Base-by-base conservation (phyloP, 2,329 filamentous ascomycete genomes). In the Tothia fuscella region DNA sequence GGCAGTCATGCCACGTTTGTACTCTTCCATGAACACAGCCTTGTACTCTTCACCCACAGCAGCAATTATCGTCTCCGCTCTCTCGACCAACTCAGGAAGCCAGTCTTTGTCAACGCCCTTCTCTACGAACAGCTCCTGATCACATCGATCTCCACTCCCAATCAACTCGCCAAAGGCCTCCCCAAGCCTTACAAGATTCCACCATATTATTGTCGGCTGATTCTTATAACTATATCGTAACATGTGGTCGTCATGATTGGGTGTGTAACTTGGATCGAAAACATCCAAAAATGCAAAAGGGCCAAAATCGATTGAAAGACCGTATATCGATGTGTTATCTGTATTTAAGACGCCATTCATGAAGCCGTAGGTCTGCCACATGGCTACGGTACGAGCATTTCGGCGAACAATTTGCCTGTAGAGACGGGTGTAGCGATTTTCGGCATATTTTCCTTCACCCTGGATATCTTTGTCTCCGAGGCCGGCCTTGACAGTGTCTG, bases 261-360 rank as follows among this genome's bases (percentile, higher is more conserved):
- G 91, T 0, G 91, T 98, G 59, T 96, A 98, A 13, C 72, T 68
- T 0, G 89, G 89, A 54, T 98, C 89, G 54, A 96, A 98, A 55
- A 88, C 87, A 59, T 98, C 91, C 67, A 98, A 81, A 60, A 98
- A 98, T 4, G 91, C 91, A 53, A 98, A 98, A 0, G 91, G 91
- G 0, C 91, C 91, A 56, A 88, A 98, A 61, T 98, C 91, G 48
- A 98, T 81, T 5, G 82, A 89, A 0, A 98, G 65, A 0, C 91
- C 91, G 42, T 79, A 79, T 38, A 98, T 73, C 0, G 87, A 94
- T 0, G 91, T 98, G 59, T 98, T 98, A 57, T 98, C 91, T 0
- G 91, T 96, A 62, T 98, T 98, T 44, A 98, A 68, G 3, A 98
- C 91, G 34, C 91, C 91, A 54, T 98, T 98, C 72, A 93, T 96